Evolutionary conservation across 345 rosid genomes (phyloP).

Genomic region (Eutrema heterophyllum): DNA sequence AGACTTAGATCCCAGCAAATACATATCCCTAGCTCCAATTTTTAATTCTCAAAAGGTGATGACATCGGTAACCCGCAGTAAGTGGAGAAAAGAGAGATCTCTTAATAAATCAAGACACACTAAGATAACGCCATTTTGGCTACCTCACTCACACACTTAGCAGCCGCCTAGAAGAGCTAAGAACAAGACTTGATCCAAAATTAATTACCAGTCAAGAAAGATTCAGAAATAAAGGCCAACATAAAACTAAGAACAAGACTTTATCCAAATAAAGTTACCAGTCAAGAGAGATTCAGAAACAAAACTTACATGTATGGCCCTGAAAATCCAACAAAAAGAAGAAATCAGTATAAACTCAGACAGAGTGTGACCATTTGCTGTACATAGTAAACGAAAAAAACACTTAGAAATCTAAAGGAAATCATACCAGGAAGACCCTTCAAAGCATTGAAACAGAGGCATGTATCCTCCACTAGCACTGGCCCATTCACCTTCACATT

Average conservation of each 20-base stretch:
- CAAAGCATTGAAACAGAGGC: constrained; percentile 92
- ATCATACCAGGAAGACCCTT: constrained; percentile 89
- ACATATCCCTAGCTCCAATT: background rate
- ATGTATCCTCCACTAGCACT: constrained; percentile 93
- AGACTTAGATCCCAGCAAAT: background rate
- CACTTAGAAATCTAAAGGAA: background rate
- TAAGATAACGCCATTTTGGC: background rate
- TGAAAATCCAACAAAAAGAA: constrained; percentile 36
- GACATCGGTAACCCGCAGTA: background rate
- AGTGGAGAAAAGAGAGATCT: background rate
- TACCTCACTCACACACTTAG: background rate
- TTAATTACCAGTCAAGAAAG: background rate
- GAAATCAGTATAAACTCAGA: background rate
- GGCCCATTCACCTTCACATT: constrained; percentile 76
- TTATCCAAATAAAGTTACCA: background rate
- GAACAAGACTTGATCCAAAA: background rate
- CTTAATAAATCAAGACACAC: background rate
- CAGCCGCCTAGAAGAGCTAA: background rate
- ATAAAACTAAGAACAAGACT: background rate
- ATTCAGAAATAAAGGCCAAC: no score
- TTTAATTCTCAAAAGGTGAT: background rate
- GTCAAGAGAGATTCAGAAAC: background rate
- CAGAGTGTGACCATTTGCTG: background rate
- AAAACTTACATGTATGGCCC: constrained; percentile 94
- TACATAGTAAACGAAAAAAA: background rate